Base-by-base conservation (phyloP, 257 asterid genomes). In the Misopates orontium region DNA sequence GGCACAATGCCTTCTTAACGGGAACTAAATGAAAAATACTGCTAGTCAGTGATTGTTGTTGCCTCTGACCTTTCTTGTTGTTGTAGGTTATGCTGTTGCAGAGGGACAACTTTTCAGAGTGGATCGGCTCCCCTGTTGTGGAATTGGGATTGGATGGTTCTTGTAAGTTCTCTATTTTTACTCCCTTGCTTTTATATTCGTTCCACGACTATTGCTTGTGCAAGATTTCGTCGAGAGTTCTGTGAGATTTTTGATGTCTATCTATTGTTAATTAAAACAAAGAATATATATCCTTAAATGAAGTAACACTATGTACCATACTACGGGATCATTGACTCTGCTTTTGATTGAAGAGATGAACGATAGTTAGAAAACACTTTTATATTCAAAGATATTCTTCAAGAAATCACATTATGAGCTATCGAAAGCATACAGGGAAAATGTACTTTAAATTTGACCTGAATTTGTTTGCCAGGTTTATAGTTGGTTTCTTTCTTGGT, bases 51-150 rank as follows among this genome's bases (percentile, higher is more conserved):
- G 14, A 36, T 36, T 57, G 51, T 16, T 32, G 6, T 20, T 36
- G 42, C 11, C 41, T 48, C 56, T 60, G 58, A 65, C 66, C 40
- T 17, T 4, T 22, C 12, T 39, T 24, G 72, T 56, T 62, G 11
- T 69, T 68, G 6, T 68, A 89, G 97, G 96, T 73, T 84, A 87
- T 83, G 85, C 84, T 77, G 78, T 84, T 74, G 70, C 66, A 56
- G 87, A 81, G 64, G 82, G 76, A 56, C 77, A 84, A 42, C 86
- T 74, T 55, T 49, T 54, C 61, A 73, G 87, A 53, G 87, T 82
- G 79, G 83, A 76, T 22, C 82, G 91, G 54, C 96, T 92, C 73
- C 97, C 98, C 56, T 92, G 97, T 74, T 92, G 97, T 78, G 97
- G 97, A 40, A 71, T 92, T 71, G 98, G 97, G 62, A 72, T 87